These are phyloP conservation scores for Heterobasidion annosum DNA, from an alignment of 1,284 basidiomycete species.

Conservation along the genomic window DNA sequence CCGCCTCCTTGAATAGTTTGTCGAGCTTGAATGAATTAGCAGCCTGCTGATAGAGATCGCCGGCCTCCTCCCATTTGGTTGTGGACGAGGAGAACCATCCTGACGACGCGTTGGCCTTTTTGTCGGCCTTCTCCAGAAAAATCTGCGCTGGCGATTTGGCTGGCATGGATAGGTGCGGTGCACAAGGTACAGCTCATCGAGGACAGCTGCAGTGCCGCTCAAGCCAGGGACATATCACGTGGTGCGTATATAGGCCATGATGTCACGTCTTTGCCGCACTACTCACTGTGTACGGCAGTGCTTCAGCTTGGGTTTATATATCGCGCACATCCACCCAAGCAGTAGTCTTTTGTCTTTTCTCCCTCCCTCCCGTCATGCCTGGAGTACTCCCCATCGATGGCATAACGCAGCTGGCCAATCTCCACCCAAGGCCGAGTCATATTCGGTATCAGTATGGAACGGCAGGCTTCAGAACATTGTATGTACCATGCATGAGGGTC, in stretches of 20 bases:
- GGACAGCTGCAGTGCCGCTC: background rate
- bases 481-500: slow-evolving; percentile 23
- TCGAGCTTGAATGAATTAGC: slow-evolving; percentile 96
- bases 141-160: slow-evolving; percentile 58
- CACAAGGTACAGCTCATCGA: background rate
- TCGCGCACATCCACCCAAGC: background rate
- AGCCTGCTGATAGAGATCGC: slow-evolving; percentile 90
- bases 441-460: slow-evolving; percentile 85
- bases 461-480: slow-evolving; percentile 92
- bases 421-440: slow-evolving; percentile 55
- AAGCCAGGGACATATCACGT: background rate
- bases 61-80: slow-evolving; percentile 87
- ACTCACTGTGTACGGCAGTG: background rate
- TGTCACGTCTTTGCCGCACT: background rate
- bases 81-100: slow-evolving; percentile 82
- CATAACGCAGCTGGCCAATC: slow-evolving; percentile 41
- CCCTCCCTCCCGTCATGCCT: slow-evolving; percentile 26
- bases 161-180: slow-evolving; percentile 19
- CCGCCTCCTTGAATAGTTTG: slow-evolving; percentile 85
- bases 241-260: background rate
- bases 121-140: slow-evolving; percentile 82
- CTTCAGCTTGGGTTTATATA: background rate
- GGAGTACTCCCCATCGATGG: slow-evolving; percentile 27
- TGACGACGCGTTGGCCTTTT: slow-evolving; percentile 77
- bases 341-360: background rate